A percentile compares a stretch with the other conserved stretches of the same genome.
Conservation (phyloP, 2,329 filamentous ascomycete genomes). For the Cylindrodendrum hubeiense region DNA sequence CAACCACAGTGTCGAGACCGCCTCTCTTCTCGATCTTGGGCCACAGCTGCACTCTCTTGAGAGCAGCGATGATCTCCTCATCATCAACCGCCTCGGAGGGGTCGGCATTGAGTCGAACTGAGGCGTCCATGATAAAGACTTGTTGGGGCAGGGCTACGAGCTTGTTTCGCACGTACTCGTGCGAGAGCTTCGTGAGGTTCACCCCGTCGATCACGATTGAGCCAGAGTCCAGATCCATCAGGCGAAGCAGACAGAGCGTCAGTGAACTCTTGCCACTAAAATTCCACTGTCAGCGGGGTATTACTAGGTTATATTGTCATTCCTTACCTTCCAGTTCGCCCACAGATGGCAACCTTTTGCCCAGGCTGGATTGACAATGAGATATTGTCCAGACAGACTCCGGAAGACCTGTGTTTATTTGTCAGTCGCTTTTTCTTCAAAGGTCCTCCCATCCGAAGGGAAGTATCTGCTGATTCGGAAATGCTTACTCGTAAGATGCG, state of each 20-base stretch:
- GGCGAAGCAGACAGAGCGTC: conserved; percentile 51
- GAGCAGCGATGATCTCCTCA: conserved; percentile 24
- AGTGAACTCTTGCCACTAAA: conserved; percentile 56
- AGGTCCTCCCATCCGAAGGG: neutral
- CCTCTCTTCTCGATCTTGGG: conserved; percentile 13
- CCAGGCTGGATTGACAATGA: conserved; percentile 43
- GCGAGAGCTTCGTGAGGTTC: conserved; percentile 52
- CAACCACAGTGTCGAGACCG: conserved; percentile 33
- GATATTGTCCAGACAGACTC: conserved; percentile 37
- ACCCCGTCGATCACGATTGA: conserved; percentile 57
- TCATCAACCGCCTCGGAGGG: conserved; percentile 36
- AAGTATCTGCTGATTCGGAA: too few species aligned
- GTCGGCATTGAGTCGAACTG: conserved; percentile 55
- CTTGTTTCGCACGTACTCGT: conserved; percentile 54
- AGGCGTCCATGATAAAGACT: conserved; percentile 59
- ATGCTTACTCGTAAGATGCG: conserved; percentile 43
- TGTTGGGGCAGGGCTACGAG: conserved; percentile 65
- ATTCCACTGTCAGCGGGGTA: neutral
- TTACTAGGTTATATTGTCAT: too few species aligned
- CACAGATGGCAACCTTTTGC: conserved; percentile 49
- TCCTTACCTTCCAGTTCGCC: conserved; percentile 45
- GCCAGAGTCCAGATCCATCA: conserved; percentile 50
- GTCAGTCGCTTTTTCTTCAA: neutral
- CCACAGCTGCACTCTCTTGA: conserved; percentile 35
- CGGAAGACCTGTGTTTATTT: conserved; percentile 2